Evolutionary conservation across 1,139 yeast genomes (phyloP).

Genomic region (Scheffersomyces insectosa): DNA sequence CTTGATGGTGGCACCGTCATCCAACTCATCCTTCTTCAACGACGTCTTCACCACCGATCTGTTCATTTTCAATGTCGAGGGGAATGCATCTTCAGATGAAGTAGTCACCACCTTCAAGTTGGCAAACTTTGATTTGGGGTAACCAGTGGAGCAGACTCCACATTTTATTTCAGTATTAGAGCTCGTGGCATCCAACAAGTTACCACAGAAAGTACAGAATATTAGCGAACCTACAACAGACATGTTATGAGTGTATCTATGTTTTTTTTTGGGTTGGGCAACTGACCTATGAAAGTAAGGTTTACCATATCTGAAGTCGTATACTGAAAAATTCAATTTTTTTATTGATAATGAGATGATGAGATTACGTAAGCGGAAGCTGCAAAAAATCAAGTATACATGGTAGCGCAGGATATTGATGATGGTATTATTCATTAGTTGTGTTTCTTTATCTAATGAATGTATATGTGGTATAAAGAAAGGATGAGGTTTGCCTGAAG

Average conservation of each 20-base stretch:
- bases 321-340: no score
- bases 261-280: background rate
- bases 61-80: slow-evolving; percentile 77
- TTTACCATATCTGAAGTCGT: no score
- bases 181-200: slow-evolving; percentile 70
- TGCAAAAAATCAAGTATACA: no score
- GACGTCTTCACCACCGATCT: slow-evolving; percentile 88
- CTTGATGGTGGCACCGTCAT: slow-evolving; percentile 93
- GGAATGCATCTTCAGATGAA: slow-evolving; percentile 90
- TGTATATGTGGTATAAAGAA: no score
- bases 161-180: slow-evolving; percentile 56
- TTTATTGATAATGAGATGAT: no score
- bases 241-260: slow-evolving; percentile 42
- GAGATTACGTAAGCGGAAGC: no score
- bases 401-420: no score
- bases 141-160: slow-evolving; percentile 62
- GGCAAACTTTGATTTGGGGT: slow-evolving; percentile 61
- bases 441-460: no score
- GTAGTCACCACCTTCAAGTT: slow-evolving; percentile 83
- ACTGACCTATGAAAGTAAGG: no score
- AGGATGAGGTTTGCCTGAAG: no score
- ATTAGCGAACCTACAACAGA: slow-evolving; percentile 94
- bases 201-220: slow-evolving; percentile 93
- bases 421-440: no score
- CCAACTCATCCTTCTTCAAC: slow-evolving; percentile 73